These are phyloP conservation scores for Solanum hybrid DNA, from an alignment of 305 asterid genomes.

Conservation along the genomic window DNA sequence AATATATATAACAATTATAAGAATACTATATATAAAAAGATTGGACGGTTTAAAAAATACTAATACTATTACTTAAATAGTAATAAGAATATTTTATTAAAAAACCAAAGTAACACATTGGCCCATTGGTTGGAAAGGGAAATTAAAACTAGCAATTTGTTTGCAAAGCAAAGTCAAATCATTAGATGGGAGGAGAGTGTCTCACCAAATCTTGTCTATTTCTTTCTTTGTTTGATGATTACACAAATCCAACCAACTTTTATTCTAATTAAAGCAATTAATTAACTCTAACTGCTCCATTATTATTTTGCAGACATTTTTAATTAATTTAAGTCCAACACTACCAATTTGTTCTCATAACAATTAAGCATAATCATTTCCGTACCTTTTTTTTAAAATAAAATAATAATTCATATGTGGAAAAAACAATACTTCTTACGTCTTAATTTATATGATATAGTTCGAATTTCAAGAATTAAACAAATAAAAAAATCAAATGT, in stretches of 20 bases:
- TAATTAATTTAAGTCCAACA: neutral
- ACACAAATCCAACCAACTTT: neutral
- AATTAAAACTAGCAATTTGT: no score
- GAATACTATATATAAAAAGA: no score
- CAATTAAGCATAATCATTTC: neutral
- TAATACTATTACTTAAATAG: no score
- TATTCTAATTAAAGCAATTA: neutral
- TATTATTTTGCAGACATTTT: neutral
- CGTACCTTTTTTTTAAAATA: neutral
- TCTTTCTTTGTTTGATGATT: neutral
- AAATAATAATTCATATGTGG: neutral
- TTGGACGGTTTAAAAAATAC: no score
- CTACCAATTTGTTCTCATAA: neutral
- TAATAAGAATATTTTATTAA: neutral
- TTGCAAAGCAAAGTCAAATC: neutral
- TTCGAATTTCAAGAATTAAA: neutral
- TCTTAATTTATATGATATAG: neutral
- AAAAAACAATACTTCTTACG: neutral
- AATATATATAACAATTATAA: no score
- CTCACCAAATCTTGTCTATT: conserved; percentile 5
- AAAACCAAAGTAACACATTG: neutral
- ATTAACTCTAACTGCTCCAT: neutral
- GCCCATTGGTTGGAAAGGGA: neutral
- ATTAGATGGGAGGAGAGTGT: neutral
- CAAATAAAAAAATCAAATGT: neutral